Base-by-base conservation (phyloP, 306 rosid species). In the Quillaja saponaria region DNA sequence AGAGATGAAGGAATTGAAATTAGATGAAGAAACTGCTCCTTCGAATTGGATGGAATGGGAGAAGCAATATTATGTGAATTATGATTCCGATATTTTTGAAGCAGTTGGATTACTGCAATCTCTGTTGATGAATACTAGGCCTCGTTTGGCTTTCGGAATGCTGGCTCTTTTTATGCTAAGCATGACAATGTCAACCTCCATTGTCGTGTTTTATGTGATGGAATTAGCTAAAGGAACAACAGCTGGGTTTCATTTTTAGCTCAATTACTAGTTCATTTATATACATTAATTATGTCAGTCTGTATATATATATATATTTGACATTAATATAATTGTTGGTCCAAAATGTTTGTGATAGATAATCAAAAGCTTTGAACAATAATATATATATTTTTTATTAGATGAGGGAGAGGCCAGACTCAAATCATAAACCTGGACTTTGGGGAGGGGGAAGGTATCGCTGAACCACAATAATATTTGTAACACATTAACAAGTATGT, bases 31-130 rank as follows among this genome's bases (percentile, higher is more conserved):
- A 2, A 52, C 55, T 10, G 49, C 59, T 16, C 56, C 68, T 25
- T 58, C 81, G 0, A 71, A 69, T 49, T 85, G 88, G 91, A 66
- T 34, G 50, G 79, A 69, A 6, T 80, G 84, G 92, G 92, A 85
- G 84, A 85, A 78, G 58, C 55, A 58, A 17, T 48, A 69, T 10
- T 80, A 69, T 71, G 73, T 49, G 13, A 56, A 69, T 34, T 85
- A 82, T 50, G 76, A 9, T 48, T 72, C 77, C 1, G 55, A 69
- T 14, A 61, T 82, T 6, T 80, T 75, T 46, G 81, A 78, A 6
- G 71, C 20, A 5, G 34, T 85, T 75, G 88, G 88, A 3, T 6
- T 82, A 40, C 61, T 85, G 68, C 88, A 85, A 50, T 60, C 69
- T 11, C 46, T 63, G 35, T 34, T 85, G 67, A 80, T 85, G 81